Base-by-base conservation (phyloP, 2,329 filamentous ascomycete genomes). In the Thielaviopsis punctulata region DNA sequence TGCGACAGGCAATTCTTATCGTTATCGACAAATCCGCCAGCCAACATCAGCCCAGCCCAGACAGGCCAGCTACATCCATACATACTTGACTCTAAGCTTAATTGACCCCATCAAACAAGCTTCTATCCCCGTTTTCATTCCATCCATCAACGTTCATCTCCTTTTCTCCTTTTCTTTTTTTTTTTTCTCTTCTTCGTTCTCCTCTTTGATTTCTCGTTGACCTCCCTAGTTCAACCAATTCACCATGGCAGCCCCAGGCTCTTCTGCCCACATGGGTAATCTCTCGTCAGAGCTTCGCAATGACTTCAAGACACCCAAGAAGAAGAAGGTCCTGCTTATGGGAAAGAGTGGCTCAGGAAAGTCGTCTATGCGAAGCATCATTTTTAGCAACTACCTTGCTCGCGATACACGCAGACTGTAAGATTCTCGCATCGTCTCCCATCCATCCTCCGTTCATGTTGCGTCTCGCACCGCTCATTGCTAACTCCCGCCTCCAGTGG, bases 381-480 rank as follows among this genome's bases (percentile, higher is more conserved):
- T 98, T 65, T 98, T 98, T 69, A 95, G 86, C 72, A 96, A 96
- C 68, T 96, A 95, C 65, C 89, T 96, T 58, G 92, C 92, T 53
- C 88, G 93, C 63, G 92, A 98, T 66, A 95, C 95, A 6, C 77
- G 92, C 39, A 75, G 92, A 54, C 72, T 98, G 74, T 77, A 62
- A 64, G 73, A 18, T 15, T 25, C 22, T 44, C 43, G 27, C 47
- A 13, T 45, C 15, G 15, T 25, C 22, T 44, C 43, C 33, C 47
- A 13, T 45, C 15, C 18, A 36, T 21, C 33, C 46, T 24, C 27
- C 24, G 30, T 15, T 13, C 15, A 21, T 22, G 23, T 25, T 51
- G 19, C n/a, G 48, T 24, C 13, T 21, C 22, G 47, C 43, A 46
- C 47, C 50, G 21, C 36, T 41, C 13, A 10, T 18, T 39, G 25